These are phyloP conservation scores for Rhizophagus prolifer DNA, from an alignment of 192 early-diverging fungal genomes.

Conservation along the genomic window DNA sequence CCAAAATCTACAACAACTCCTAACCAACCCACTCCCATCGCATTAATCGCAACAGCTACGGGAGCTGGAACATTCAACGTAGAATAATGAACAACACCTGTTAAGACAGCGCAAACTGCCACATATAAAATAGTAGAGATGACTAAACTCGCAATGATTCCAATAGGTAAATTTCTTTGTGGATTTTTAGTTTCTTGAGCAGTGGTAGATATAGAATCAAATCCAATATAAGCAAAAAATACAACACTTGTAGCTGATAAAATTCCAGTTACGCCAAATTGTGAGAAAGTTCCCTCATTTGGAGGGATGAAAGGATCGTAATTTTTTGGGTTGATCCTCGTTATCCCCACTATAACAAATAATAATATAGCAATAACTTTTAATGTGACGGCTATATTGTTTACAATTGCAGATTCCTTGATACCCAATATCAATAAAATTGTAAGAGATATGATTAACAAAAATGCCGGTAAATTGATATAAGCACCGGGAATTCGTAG, in stretches of 20 bases:
- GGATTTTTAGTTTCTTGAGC: constrained; percentile 82
- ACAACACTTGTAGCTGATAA: constrained; percentile 73
- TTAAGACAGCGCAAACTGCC: constrained; percentile 57
- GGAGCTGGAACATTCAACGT: constrained; percentile 54
- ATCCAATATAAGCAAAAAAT: constrained; percentile 84
- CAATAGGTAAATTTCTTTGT: constrained; percentile 79
- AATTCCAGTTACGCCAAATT: constrained; percentile 69
- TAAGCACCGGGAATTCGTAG: constrained; percentile 41
- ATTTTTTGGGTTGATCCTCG: constrained; percentile 68
- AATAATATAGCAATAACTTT: constrained; percentile 74
- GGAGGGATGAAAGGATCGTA: constrained; percentile 78
- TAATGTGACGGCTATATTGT: constrained; percentile 66
- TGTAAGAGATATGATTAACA: constrained; percentile 65
- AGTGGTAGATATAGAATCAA: constrained; percentile 84
- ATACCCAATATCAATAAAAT: constrained; percentile 71
- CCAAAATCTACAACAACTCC: constrained; percentile 75
- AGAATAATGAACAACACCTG: constrained; percentile 70
- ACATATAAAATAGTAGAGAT: background rate
- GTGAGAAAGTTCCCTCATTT: constrained; percentile 48
- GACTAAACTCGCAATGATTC: constrained; percentile 74
- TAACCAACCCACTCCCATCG: constrained; percentile 62
- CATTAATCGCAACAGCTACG: constrained; percentile 47
- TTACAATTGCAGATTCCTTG: constrained; percentile 69
- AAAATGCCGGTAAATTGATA: constrained; percentile 76
- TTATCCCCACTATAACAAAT: constrained; percentile 77